Conservation (phyloP, 176 grass and related monocot genomes). For the Zea luxurians region DNA sequence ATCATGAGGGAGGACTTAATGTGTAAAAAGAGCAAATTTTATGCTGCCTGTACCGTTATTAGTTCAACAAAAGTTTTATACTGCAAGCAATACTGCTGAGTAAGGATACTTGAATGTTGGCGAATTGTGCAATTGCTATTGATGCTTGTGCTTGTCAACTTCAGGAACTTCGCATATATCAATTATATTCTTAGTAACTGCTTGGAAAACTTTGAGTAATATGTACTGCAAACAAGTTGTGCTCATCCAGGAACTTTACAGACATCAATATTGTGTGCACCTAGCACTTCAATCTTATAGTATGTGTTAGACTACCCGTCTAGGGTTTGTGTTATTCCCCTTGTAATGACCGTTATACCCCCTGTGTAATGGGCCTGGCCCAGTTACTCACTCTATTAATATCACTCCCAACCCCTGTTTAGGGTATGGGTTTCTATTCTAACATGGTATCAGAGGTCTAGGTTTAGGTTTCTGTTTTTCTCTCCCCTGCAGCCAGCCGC, state of each 20-base stretch:
- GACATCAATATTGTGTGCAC: too few relatives aligned
- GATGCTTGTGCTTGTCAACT: background rate
- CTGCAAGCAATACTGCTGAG: background rate
- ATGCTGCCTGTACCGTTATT: background rate
- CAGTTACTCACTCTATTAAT: too few relatives aligned
- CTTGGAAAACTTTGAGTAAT: slow-evolving; percentile 29
- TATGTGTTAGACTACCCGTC: too few relatives aligned
- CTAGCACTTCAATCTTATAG: too few relatives aligned
- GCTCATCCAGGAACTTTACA: background rate
- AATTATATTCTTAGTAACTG: background rate
- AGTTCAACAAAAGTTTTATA: background rate
- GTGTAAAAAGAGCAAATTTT: background rate
- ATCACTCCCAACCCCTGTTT: too few relatives aligned
- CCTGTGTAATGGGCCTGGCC: too few relatives aligned
- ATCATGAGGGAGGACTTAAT: slow-evolving; percentile 13
- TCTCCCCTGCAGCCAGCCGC: too few relatives aligned
- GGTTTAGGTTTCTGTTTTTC: too few relatives aligned
- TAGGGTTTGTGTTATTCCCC: too few relatives aligned
- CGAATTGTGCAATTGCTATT: background rate
- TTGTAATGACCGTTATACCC: too few relatives aligned
- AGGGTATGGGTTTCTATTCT: too few relatives aligned
- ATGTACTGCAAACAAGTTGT: slow-evolving; percentile 24
- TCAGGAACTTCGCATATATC: background rate
- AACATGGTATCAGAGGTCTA: too few relatives aligned
- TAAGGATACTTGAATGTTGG: slow-evolving; percentile 29